Base-by-base conservation (phyloP, 257 asterid genomes). In the Solanum dulcamara region DNA sequence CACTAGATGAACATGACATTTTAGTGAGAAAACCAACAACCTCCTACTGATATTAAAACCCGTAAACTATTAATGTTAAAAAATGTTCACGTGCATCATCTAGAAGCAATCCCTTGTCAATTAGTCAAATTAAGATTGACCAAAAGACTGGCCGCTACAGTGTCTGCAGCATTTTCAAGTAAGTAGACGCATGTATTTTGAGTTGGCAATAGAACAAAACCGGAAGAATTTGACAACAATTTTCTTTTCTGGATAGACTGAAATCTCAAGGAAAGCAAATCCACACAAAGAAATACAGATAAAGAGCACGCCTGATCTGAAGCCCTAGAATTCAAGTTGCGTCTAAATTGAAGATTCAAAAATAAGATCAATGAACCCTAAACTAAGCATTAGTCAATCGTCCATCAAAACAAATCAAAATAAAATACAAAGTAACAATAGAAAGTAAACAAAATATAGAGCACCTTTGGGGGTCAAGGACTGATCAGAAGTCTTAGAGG, bases 391-490 rank as follows among this genome's bases (percentile, higher is more conserved):
- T 71, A 57, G 60, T 64, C 79, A 20, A 33, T 77, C 83, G 33
- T 35, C 72, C 86, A n/a, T n/a, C n/a, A n/a, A n/a, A 60, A 77
- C 90, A 84, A 84, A 87, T 50, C 51, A 33, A 83, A 64, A 33
- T 83, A 85, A 86, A 28, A 80, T 28, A 66, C 4, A 64, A 86
- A 53, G 42, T 42, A 26, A 28, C 8, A 3, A 12, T 10, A n/a
- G n/a, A 0, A 50, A 50, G 15, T 7, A 74, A 60, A 40, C 13
- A 48, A 83, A 81, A 32, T 46, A 51, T 17, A 11, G 84, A 87
- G 77, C 68, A 96, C 99, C 98, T 91, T 94, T 91, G 67, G 96
- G 86, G 84, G 90, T 91, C 95, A 92, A 93, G 80, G 95, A 91
- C 87, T 94, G 98, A 92, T 93, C 96, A 86, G 93, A 87, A 67